phyloP scores from a whole-genome alignment of 441 rosid species.

The Gossypium trilobum region DNA sequence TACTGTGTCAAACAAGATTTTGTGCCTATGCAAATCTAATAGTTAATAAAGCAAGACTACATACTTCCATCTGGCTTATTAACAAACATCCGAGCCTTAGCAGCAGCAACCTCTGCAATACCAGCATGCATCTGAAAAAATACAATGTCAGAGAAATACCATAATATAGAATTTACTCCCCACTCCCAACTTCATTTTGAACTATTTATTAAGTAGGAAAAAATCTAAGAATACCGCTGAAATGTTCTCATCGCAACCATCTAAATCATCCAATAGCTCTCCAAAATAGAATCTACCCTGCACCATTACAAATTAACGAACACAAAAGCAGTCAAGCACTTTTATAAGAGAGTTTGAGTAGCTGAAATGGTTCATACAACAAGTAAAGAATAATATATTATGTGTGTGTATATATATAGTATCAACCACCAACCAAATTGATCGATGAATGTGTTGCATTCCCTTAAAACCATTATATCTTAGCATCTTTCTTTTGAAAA shows the following conservation, averaged over 20 bases:
- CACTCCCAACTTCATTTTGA: background rate
- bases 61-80: slow-evolving; percentile 93
- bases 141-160: slow-evolving; percentile 17
- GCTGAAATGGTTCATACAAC: background rate
- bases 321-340: slow-evolving; percentile 9
- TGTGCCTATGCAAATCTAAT: background rate
- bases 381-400: background rate
- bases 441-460: background rate
- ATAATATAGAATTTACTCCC: background rate
- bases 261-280: slow-evolving; percentile 45
- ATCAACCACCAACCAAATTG: background rate
- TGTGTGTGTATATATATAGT: background rate
- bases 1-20: background rate
- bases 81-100: slow-evolving; percentile 86
- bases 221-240: slow-evolving; percentile 43
- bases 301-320: slow-evolving; percentile 14
- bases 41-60: slow-evolving; percentile 16
- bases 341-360: slow-evolving; percentile 1
- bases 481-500: background rate
- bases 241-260: slow-evolving; percentile 59
- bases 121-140: slow-evolving; percentile 74
- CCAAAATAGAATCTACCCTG: slow-evolving; percentile 96
- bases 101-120: slow-evolving; percentile 90
- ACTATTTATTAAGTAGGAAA: slow-evolving; percentile 16
- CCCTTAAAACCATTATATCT: background rate